Conservation (phyloP, 1,284 basidiomycete genomes). For the Melampsora americana region DNA sequence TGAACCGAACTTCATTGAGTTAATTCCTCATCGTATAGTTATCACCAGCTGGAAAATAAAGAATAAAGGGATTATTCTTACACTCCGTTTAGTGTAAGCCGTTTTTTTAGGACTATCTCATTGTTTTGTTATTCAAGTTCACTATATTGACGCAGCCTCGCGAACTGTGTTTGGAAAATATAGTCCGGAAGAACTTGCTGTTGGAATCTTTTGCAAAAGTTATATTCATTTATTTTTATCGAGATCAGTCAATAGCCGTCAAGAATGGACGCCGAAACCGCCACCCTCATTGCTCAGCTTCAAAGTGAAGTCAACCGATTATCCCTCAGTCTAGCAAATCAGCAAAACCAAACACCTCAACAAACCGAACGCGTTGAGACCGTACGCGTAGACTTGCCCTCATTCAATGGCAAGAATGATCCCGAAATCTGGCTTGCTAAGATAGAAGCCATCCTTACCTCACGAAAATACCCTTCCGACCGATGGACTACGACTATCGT, state of each 20-base stretch:
- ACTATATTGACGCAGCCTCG: not conserved
- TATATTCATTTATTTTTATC: not conserved
- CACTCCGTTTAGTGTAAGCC: not conserved
- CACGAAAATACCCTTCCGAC: not conserved
- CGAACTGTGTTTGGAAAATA: no score
- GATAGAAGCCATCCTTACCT: not conserved
- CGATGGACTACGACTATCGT: not conserved
- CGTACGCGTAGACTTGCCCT: not conserved
- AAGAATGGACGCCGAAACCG: not conserved
- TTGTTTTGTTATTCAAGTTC: not conserved
- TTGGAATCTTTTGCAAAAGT: not conserved
- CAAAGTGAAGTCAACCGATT: not conserved
- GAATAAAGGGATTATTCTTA: not conserved
- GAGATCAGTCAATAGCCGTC: not conserved
- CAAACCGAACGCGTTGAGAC: not conserved
- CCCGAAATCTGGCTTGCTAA: constrained; percentile 6
- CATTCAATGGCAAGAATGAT: constrained; percentile 3
- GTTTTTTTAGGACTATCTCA: not conserved
- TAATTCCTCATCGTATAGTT: no score
- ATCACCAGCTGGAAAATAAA: no score
- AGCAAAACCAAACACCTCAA: not conserved
- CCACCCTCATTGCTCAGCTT: not conserved
- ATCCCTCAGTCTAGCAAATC: not conserved
- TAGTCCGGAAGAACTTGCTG: no score
- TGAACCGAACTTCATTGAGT: not conserved